These are phyloP conservation scores for Tricholoma saponaceum DNA, from an alignment of 768 basidiomycete genomes.

Conservation along the genomic window DNA sequence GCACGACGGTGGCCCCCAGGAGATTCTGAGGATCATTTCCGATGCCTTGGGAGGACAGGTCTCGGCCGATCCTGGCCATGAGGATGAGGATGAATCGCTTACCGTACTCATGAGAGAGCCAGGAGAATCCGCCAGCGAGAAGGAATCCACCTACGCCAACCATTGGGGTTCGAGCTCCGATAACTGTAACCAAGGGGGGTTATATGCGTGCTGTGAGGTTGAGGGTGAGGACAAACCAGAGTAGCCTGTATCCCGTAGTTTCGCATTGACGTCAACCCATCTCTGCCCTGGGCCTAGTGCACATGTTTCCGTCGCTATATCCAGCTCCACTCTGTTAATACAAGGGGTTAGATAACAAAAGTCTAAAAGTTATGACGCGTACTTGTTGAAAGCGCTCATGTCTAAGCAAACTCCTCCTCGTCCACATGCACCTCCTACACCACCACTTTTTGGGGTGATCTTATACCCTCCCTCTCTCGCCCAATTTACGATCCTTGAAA, in stretches of 20 bases:
- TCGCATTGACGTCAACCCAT: background rate
- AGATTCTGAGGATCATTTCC: background rate
- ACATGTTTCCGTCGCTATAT: background rate
- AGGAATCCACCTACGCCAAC: background rate
- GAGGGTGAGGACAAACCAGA: background rate
- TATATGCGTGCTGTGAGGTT: too few relatives aligned
- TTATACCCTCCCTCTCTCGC: background rate
- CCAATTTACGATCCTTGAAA: background rate
- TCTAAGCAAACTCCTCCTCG: background rate
- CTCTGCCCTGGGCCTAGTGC: background rate
- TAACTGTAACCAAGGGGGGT: background rate
- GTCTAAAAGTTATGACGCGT: too few relatives aligned
- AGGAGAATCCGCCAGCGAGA: background rate
- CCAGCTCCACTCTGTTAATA: background rate
- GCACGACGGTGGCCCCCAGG: background rate
- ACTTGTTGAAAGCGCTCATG: background rate
- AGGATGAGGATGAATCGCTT: background rate
- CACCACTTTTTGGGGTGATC: background rate
- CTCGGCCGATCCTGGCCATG: too few relatives aligned
- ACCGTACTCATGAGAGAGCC: background rate
- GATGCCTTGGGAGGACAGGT: background rate
- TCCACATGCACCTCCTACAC: background rate
- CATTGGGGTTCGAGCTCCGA: background rate
- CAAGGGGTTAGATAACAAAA: background rate
- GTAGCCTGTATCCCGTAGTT: background rate